Percentiles rank a stretch among this genome's conserved stretches.
phyloP scores from a whole-genome alignment of 2,329 filamentous ascomycete genomes.

The Microcera coccophila region DNA sequence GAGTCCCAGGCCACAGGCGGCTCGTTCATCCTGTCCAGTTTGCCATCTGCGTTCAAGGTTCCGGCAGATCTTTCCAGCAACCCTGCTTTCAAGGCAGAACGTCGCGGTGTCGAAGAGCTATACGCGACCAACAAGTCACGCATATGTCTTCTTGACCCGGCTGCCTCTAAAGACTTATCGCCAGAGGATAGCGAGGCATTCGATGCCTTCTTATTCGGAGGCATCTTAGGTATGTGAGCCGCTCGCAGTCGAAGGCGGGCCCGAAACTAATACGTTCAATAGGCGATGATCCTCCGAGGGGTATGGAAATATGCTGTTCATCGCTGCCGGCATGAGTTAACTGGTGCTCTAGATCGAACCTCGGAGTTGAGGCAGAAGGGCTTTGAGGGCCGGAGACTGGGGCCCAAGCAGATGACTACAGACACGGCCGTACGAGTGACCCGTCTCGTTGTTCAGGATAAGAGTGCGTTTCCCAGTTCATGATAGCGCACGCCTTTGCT shows the following conservation, averaged over 20 bases:
- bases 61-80: conserved; percentile 52
- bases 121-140: conserved; percentile 68
- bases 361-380: conserved; percentile 94
- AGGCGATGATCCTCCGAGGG: conserved; percentile 92
- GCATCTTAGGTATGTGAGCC: conserved; percentile 71
- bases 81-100: conserved; percentile 67
- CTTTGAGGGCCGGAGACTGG: conserved; percentile 80
- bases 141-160: conserved; percentile 86
- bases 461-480: conserved; percentile 53
- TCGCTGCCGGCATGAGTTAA: conserved; percentile 13
- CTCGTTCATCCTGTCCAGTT: conserved; percentile 76
- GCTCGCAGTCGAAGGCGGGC: not conserved
- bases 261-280: conserved; percentile 16
- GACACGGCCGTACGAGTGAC: conserved; percentile 96
- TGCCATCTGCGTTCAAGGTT: conserved; percentile 66
- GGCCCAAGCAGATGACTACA: conserved; percentile 96
- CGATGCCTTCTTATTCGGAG: conserved; percentile 91
- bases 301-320: conserved; percentile 46
- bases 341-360: conserved; percentile 67
- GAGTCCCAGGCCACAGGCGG: conserved; percentile 68
- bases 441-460: conserved; percentile 79
- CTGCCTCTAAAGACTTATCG: conserved; percentile 73
- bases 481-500: conserved; percentile 7
- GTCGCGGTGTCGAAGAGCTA: conserved; percentile 75
- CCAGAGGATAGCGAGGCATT: conserved; percentile 81